Conservation (phyloP, 768 basidiomycete species). For the Dictyophora rubrovolvata region DNA sequence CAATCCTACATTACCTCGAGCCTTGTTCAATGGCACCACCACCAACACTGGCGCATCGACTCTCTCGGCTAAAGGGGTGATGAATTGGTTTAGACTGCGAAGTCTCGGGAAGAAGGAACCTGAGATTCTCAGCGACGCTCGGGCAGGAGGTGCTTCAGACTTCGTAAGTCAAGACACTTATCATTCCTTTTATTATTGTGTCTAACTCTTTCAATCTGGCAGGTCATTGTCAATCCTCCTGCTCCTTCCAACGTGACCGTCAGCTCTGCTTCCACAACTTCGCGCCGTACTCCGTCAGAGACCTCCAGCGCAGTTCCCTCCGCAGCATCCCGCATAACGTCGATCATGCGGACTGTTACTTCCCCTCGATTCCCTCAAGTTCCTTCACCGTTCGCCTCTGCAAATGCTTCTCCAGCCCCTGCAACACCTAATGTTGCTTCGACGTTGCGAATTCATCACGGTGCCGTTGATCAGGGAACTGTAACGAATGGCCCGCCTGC, state of each 20-base stretch:
- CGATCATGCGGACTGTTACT: constrained; percentile 3
- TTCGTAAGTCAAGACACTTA: background rate
- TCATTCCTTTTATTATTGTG: background rate
- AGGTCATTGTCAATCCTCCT: constrained; percentile 7
- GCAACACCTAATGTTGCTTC: constrained; percentile 23
- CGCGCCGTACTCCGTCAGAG: background rate
- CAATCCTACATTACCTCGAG: background rate
- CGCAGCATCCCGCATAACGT: background rate
- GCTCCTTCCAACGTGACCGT: background rate
- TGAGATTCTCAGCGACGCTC: background rate
- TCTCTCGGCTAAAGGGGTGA: constrained; percentile 88
- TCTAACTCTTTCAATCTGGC: background rate
- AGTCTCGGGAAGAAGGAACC: constrained; percentile 18
- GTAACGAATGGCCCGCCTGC: constrained; percentile 77
- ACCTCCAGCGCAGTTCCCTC: background rate
- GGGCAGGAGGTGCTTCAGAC: background rate
- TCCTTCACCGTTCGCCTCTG: constrained; percentile 35
- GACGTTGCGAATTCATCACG: constrained; percentile 73
- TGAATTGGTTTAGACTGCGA: constrained; percentile 86
- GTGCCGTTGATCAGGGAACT: constrained; percentile 83
- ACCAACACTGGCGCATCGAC: constrained; percentile 52
- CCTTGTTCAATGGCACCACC: background rate
- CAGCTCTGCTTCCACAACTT: background rate
- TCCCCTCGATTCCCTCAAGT: constrained; percentile 29
- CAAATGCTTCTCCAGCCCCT: constrained; percentile 32